Evolutionary conservation across 768 basidiomycete species (phyloP), one percentile per base, ranked within the genome.

Genomic region (Rhizopogon sp.): DNA sequence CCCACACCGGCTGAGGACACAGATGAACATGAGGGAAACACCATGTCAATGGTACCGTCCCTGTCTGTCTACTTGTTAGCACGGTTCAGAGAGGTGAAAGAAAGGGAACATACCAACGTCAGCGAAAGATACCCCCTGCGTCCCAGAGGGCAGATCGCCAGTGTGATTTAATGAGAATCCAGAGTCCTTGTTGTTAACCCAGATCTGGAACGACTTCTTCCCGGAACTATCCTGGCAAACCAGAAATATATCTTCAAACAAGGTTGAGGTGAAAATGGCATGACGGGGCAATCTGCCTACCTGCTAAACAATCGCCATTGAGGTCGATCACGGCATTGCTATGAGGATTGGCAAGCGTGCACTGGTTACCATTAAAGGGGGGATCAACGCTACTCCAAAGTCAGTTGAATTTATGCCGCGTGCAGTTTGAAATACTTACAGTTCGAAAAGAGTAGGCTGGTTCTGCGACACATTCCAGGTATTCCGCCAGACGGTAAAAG

Each of bases 11-110:
- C 83, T 1, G 75, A 66, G 0, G 88, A 86, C n/a, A 90, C 82
- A 2, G 77, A 80, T 0, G 76, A 71, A 66, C 97, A 99, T 0
- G 89, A 89, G 0, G 91, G 81, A 65, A 98, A 93, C 43, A 99
- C 78, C 79, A 98, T 84, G 68, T 98, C 97, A 33, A 98, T 89
- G 1, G 96, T 95, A 1, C 97, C 97, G 62, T 98, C 97, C 6
- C 97, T 85, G 64, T 98, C 95, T 89, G 56, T 49, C 14, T 49
- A 16, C 22, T n/a, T 5, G 6, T 49, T 37, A 5, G 20, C 11
- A 25, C 13, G 5, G 9, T 14, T 16, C 35, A 3, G 14, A 39
- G 47, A 22, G 20, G 33, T 31, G 25, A 40, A 22, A 17, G 43
- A 22, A n/a, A 2, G 37, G 53, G 39, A 40, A 70, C 76, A 54